Evolutionary conservation across 1,284 basidiomycete species (phyloP).

Genomic region (Agaricales sp.): DNA sequence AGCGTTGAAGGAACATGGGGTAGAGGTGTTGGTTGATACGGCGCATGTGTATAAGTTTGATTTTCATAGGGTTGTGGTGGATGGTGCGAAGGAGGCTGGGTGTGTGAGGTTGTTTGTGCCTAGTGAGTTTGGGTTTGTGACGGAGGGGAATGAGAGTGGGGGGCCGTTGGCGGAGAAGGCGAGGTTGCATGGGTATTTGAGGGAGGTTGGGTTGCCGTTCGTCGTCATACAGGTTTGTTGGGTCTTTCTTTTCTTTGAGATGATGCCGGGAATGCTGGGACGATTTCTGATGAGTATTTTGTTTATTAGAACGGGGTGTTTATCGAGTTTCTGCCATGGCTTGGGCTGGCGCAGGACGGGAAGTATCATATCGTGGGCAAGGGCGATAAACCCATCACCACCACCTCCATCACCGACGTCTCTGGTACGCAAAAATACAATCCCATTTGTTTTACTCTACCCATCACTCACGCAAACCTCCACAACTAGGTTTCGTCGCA

Average conservation of each 20-base stretch:
- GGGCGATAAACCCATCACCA: constrained; percentile 12
- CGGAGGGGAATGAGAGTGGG: neutral
- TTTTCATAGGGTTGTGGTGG: neutral
- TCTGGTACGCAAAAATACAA: constrained; percentile 11
- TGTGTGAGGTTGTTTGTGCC: constrained; percentile 1
- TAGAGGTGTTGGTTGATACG: neutral
- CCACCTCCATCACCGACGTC: constrained; percentile 15
- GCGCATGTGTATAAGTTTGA: neutral
- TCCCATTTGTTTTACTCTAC: neutral
- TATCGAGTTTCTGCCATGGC: constrained; percentile 10
- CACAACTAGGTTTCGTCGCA: constrained; percentile 16
- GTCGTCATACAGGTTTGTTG: neutral
- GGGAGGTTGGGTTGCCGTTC: neutral
- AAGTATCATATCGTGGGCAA: constrained; percentile 13
- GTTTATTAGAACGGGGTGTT: constrained; percentile 14
- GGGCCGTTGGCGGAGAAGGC: neutral
- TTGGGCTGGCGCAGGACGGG: constrained; percentile 8
- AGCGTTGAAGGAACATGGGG: neutral
- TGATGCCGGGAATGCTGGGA: neutral
- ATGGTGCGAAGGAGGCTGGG: neutral
- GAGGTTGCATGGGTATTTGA: neutral
- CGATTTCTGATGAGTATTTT: neutral
- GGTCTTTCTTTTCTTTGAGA: neutral
- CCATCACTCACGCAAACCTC: neutral
- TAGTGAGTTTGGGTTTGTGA: constrained; percentile 2